A percentile compares a stretch with the other conserved stretches of the same genome.
These are phyloP conservation scores for Phoenix roebelenii DNA, from an alignment of 176 grass and related monocot genomes.

Conservation along the genomic window DNA sequence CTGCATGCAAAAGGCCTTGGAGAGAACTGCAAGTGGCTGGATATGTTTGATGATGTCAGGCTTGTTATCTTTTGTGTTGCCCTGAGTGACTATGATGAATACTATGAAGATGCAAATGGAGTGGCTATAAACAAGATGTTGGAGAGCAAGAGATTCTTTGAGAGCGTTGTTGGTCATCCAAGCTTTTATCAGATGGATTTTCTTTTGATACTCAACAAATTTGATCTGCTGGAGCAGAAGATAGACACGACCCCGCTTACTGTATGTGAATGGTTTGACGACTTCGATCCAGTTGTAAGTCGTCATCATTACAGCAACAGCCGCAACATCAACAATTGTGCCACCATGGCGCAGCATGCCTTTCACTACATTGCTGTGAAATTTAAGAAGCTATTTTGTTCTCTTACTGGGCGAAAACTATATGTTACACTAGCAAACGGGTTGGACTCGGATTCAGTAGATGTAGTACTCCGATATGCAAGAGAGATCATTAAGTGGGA, in stretches of 20 bases:
- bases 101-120: slow-evolving; percentile 43
- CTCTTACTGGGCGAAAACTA: slow-evolving; percentile 49
- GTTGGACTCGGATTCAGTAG: slow-evolving; percentile 53
- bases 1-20: slow-evolving; percentile 53
- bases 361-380: slow-evolving; percentile 58
- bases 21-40: slow-evolving; percentile 77
- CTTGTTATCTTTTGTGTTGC: slow-evolving; percentile 75
- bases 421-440: slow-evolving; percentile 52
- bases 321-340: slow-evolving; percentile 10
- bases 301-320: slow-evolving; percentile 13
- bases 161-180: slow-evolving; percentile 47
- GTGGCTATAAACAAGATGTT: slow-evolving; percentile 64
- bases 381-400: slow-evolving; percentile 78
- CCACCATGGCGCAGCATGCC: slow-evolving; percentile 61
- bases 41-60: slow-evolving; percentile 80
- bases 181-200: slow-evolving; percentile 52
- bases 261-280: slow-evolving; percentile 56
- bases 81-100: slow-evolving; percentile 66
- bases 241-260: slow-evolving; percentile 51
- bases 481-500: slow-evolving; percentile 86
- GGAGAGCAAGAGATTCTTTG: slow-evolving; percentile 64
- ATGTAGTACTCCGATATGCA: slow-evolving; percentile 35
- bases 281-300: slow-evolving; percentile 66
- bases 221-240: slow-evolving; percentile 82
- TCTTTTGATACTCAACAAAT: slow-evolving; percentile 78